These are phyloP conservation scores for Cryptosporidium andersoni DNA, from an alignment of 169 alveolate species.

Conservation along the genomic window DNA sequence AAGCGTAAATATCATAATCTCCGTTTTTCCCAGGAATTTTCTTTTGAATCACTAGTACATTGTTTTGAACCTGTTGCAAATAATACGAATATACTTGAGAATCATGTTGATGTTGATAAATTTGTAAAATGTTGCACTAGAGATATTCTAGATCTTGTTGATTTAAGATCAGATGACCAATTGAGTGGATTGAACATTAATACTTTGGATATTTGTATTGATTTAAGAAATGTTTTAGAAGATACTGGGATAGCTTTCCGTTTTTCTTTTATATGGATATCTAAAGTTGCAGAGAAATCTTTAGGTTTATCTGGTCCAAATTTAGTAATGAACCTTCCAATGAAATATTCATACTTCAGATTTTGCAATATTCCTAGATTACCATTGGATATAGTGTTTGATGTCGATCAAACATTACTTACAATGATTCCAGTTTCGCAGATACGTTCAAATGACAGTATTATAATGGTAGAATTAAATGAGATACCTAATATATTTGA, in stretches of 20 bases:
- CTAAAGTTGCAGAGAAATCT: conserved; percentile 50
- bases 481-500: conserved; percentile 44
- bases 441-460: conserved; percentile 34
- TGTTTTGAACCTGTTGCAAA: conserved; percentile 5
- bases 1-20: conserved; percentile 36
- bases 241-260: conserved; percentile 39
- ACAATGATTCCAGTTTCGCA: conserved; percentile 59
- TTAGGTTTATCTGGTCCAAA: conserved; percentile 44
- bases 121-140: conserved; percentile 26
- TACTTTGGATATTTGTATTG: conserved; percentile 19
- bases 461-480: conserved; percentile 46
- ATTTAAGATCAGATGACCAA: background rate
- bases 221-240: conserved; percentile 14
- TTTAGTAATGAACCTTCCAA: conserved; percentile 20
- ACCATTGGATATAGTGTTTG: conserved; percentile 56
- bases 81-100: background rate
- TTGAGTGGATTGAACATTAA: background rate
- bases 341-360: background rate
- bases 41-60: conserved; percentile 51
- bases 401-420: conserved; percentile 45
- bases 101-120: background rate
- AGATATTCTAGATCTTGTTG: conserved; percentile 11
- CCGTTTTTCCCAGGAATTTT: conserved; percentile 16
- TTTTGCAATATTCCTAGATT: conserved; percentile 54
- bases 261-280: conserved; percentile 62